phyloP scores from a whole-genome alignment of 768 basidiomycete species.

The Pleurotus giganteus region DNA sequence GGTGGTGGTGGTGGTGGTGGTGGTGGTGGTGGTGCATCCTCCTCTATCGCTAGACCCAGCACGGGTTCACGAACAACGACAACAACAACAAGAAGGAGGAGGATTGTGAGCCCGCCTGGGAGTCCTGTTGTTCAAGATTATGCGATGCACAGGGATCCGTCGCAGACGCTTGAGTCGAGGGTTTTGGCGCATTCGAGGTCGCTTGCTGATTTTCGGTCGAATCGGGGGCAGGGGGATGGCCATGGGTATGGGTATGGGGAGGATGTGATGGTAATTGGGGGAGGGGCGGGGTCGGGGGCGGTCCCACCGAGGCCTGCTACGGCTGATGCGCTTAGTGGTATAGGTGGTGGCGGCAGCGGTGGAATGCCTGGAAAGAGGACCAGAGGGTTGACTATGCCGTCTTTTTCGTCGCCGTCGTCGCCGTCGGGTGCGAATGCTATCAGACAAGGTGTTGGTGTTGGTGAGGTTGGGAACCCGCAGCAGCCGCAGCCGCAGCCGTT shows the following conservation, averaged over 20 bases:
- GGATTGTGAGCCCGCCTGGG: slow-evolving; percentile 49
- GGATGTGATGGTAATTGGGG: slow-evolving; percentile 7
- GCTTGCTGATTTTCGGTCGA: slow-evolving; percentile 31
- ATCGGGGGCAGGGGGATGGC: background rate
- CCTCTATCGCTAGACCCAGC: background rate
- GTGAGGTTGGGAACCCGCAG: background rate
- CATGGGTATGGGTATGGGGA: slow-evolving; percentile 1
- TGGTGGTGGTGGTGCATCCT: slow-evolving; percentile 12
- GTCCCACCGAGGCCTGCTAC: background rate
- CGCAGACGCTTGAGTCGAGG: slow-evolving; percentile 30
- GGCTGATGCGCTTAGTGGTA: background rate
- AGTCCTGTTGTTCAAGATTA: slow-evolving; percentile 34
- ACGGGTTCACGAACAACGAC: background rate
- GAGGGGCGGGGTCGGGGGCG: background rate
- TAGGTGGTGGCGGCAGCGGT: no score
- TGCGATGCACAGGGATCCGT: slow-evolving; percentile 24
- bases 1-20: background rate
- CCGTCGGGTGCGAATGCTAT: background rate
- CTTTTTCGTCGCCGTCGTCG: background rate
- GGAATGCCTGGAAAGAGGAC: background rate
- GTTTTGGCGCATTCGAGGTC: slow-evolving; percentile 50
- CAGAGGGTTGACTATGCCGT: slow-evolving; percentile 4
- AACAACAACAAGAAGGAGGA: slow-evolving; percentile 3
- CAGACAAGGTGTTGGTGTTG: background rate
- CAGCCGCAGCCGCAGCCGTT: no score